phyloP scores from a whole-genome alignment of 345 rosid genomes.

The Excoecaria agallocha region DNA sequence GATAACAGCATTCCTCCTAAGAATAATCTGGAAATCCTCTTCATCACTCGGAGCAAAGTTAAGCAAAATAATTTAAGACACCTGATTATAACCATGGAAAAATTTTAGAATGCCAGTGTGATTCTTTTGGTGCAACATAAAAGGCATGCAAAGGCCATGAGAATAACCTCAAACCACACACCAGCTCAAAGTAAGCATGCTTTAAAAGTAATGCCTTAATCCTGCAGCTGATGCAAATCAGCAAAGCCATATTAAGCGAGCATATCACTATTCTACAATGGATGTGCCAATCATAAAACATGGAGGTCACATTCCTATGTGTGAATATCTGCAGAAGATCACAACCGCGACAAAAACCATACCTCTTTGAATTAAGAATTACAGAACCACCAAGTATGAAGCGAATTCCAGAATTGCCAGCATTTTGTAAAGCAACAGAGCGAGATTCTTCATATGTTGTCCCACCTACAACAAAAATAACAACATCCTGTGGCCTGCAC shows the following conservation, averaged over 20 bases:
- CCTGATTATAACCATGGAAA: background rate
- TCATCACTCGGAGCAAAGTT: too few relatives aligned
- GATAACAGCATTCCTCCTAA: too few relatives aligned
- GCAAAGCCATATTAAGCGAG: background rate
- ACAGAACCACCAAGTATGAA: constrained; percentile 82
- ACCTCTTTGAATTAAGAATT: constrained; percentile 87
- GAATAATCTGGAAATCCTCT: too few relatives aligned
- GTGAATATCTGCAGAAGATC: background rate
- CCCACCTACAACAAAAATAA: constrained; percentile 91
- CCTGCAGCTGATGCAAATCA: too few relatives aligned
- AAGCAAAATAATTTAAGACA: too few relatives aligned
- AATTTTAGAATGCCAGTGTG: background rate
- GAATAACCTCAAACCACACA: background rate
- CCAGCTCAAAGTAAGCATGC: background rate
- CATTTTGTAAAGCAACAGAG: constrained; percentile 72
- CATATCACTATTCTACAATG: background rate
- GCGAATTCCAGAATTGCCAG: constrained; percentile 74
- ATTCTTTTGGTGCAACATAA: background rate
- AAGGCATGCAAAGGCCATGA: background rate
- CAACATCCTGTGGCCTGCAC: constrained; percentile 88
- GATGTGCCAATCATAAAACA: background rate
- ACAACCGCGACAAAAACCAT: constrained; percentile 7
- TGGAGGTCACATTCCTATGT: background rate
- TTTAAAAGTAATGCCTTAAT: background rate
- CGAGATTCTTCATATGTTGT: constrained; percentile 97